Evolutionary conservation across 2,329 filamentous ascomycete species (phyloP).

Genomic region (Ilyonectria mors-panacis): DNA sequence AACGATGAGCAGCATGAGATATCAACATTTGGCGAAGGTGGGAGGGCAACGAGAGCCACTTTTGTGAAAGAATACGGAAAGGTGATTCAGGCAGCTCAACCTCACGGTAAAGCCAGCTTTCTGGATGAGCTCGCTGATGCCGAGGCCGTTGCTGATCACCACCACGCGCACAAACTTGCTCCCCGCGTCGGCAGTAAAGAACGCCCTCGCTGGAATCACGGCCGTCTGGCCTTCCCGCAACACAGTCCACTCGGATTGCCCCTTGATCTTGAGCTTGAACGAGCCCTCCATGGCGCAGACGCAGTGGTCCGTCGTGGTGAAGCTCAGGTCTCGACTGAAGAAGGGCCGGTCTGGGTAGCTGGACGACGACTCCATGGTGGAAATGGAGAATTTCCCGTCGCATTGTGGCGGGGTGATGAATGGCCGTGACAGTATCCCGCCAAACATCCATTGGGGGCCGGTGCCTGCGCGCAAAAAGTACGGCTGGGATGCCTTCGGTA

Average conservation of each 20-base stretch:
- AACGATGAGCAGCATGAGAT: no score
- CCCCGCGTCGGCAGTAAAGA: conserved; percentile 10
- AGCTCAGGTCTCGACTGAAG: conserved; percentile 16
- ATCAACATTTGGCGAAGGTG: no score
- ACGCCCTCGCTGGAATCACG: conserved; percentile 6
- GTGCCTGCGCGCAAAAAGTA: conserved; percentile 17
- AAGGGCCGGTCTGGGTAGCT: conserved; percentile 17
- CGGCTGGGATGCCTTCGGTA: neutral
- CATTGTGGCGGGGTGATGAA: neutral
- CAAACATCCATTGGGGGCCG: conserved; percentile 20
- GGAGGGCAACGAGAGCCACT: no score
- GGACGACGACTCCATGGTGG: conserved; percentile 7
- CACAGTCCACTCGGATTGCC: neutral
- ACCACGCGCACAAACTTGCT: conserved; percentile 14
- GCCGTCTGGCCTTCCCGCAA: conserved; percentile 2
- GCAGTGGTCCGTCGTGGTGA: conserved; percentile 15
- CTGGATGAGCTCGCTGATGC: conserved; percentile 6
- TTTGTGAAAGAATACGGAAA: no score
- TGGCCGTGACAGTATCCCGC: conserved; percentile 6
- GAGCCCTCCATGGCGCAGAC: conserved; percentile 5
- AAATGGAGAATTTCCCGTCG: conserved; percentile 2
- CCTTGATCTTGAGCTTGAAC: conserved; percentile 8
- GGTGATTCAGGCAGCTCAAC: no score
- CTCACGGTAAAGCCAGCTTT: no score
- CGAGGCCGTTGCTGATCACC: conserved; percentile 5